Evolutionary conservation across 2,329 filamentous ascomycete genomes (phyloP).

Genomic region (Fusarium nelsonii): DNA sequence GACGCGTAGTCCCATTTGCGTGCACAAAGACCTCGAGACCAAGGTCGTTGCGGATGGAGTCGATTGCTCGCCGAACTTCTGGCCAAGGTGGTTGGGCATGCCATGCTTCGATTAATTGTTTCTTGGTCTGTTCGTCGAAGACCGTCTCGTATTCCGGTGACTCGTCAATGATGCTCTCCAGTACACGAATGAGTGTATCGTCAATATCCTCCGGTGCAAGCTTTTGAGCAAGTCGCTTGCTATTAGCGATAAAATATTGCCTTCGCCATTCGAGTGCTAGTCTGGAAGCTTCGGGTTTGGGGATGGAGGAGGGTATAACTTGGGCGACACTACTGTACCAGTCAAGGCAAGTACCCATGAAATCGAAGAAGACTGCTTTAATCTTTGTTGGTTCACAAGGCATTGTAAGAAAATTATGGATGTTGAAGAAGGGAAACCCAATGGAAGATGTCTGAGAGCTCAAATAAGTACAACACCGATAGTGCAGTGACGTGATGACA

Average conservation of each 20-base stretch:
- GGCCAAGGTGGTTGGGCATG: conserved; percentile 64
- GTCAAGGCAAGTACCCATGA: conserved; percentile 70
- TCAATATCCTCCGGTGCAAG: conserved; percentile 63
- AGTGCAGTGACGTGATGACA: not conserved
- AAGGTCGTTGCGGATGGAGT: conserved; percentile 52
- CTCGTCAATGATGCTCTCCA: conserved; percentile 53
- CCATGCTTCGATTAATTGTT: conserved; percentile 57
- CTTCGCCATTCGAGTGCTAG: conserved; percentile 65
- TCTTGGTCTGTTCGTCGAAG: conserved; percentile 35
- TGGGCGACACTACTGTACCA: conserved; percentile 61
- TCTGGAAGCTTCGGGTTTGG: conserved; percentile 50
- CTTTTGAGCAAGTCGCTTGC: conserved; percentile 52
- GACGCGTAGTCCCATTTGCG: conserved; percentile 66
- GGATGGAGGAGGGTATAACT: conserved; percentile 53
- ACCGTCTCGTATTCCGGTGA: conserved; percentile 4
- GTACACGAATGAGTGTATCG: conserved; percentile 58
- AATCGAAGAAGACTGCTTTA: conserved; percentile 67
- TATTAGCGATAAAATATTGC: conserved; percentile 61
- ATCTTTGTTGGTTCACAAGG: conserved; percentile 36
- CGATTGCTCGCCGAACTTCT: conserved; percentile 60
- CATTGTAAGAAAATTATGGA: not conserved
- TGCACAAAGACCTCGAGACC: conserved; percentile 62
- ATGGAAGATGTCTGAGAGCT: no score
- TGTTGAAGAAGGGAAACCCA: not conserved
- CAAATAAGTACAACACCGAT: not conserved